These are phyloP conservation scores for Camellia oleifera DNA, from an alignment of 179 eudicot species.

Conservation along the genomic window DNA sequence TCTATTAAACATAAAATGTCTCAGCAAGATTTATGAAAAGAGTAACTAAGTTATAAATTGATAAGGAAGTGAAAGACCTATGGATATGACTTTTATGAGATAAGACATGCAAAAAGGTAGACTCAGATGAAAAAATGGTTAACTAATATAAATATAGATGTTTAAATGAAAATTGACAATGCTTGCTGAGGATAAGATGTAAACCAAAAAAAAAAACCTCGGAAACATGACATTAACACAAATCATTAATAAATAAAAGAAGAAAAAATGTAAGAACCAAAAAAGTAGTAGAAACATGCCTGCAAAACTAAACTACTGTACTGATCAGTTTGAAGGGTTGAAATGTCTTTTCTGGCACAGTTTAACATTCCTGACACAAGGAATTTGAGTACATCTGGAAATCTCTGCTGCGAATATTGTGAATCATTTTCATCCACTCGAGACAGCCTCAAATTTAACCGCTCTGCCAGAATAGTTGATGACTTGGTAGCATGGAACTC, in stretches of 20 bases:
- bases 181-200: neutral
- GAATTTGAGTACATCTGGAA: constrained; percentile 67
- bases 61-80: neutral
- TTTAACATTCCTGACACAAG: constrained; percentile 64
- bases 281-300: constrained; percentile 46
- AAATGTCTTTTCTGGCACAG: constrained; percentile 47
- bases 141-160: neutral
- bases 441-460: constrained; percentile 54
- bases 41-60: neutral
- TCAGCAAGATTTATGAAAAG: neutral
- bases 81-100: neutral
- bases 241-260: neutral
- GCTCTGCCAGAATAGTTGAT: constrained; percentile 55
- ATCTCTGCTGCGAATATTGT: constrained; percentile 47
- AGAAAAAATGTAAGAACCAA: neutral
- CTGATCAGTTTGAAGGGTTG: constrained; percentile 61
- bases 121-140: neutral
- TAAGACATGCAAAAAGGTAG: neutral
- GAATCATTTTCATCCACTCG: constrained; percentile 28
- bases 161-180: neutral
- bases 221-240: neutral
- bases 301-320: constrained; percentile 89
- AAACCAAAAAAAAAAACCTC: neutral
- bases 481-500: constrained; percentile 69
- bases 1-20: neutral